Conservation (phyloP, 352 stramenopile genomes). For the Globisporangium polare region DNA sequence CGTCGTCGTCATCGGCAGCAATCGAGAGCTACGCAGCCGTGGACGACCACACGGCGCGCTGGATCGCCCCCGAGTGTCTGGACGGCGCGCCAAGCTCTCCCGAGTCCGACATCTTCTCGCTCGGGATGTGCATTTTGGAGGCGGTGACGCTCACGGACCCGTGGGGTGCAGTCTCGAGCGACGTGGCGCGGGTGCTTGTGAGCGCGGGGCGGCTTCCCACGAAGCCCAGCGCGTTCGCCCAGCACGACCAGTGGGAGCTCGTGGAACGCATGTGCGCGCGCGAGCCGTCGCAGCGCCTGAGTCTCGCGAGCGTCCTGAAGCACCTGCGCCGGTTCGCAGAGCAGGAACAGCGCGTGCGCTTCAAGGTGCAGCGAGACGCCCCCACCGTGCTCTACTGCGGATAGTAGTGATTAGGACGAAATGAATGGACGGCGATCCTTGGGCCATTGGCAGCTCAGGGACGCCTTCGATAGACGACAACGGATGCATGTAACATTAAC, state of each 20-base stretch:
- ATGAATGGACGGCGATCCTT: not conserved
- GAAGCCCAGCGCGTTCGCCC: not conserved
- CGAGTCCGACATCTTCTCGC: slow-evolving; percentile 7
- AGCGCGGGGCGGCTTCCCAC: slow-evolving; percentile 1
- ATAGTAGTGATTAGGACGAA: not conserved
- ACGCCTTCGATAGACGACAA: not conserved
- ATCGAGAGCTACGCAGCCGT: not conserved
- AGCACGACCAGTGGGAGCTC: slow-evolving; percentile 13
- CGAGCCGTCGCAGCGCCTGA: not conserved
- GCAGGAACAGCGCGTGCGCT: slow-evolving; percentile 1
- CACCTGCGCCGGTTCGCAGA: slow-evolving; percentile 9
- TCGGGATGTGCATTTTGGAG: slow-evolving; percentile 13
- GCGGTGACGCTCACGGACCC: slow-evolving; percentile 7
- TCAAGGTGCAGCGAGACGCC: slow-evolving; percentile 5
- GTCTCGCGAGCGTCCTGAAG: slow-evolving; percentile 4
- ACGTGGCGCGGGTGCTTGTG: slow-evolving; percentile 6
- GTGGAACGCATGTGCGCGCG: slow-evolving; percentile 16
- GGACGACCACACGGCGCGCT: slow-evolving; percentile 7
- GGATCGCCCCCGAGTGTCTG: slow-evolving; percentile 13
- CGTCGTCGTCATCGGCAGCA: not conserved
- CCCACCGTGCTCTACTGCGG: slow-evolving; percentile 9
- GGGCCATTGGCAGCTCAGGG: not conserved
- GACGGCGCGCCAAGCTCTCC: not conserved
- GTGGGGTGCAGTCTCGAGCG: slow-evolving; percentile 7
- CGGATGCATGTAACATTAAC: not conserved